phyloP scores from a whole-genome alignment of 306 rosid species.

The Vigna unguiculata region DNA sequence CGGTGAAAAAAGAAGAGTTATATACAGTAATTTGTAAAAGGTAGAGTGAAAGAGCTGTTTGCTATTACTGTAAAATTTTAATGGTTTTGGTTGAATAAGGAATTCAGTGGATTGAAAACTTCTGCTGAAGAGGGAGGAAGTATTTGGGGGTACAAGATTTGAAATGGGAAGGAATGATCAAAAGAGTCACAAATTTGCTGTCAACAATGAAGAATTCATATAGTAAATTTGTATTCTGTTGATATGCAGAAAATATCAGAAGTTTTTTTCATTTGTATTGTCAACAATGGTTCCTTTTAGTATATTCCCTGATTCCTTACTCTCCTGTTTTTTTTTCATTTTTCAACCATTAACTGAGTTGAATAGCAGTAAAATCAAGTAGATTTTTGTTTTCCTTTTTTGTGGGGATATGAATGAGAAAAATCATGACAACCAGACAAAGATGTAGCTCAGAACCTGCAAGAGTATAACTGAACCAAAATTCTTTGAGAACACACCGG shows the following conservation, averaged over 20 bases:
- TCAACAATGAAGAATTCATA: not conserved
- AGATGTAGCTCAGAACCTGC: slow-evolving; percentile 7
- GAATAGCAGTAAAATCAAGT: slow-evolving; percentile 18
- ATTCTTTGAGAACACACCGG: not conserved
- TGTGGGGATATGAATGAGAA: slow-evolving; percentile 23
- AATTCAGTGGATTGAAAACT: not conserved
- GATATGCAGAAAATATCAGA: not conserved
- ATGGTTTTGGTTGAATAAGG: not conserved
- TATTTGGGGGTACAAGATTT: not conserved
- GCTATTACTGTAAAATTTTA: not conserved
- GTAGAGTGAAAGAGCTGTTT: not conserved
- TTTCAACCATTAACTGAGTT: slow-evolving; percentile 4
- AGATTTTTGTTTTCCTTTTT: slow-evolving; percentile 2
- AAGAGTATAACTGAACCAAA: not conserved
- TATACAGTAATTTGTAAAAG: not conserved
- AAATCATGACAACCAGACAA: slow-evolving; percentile 32
- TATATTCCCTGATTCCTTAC: not conserved
- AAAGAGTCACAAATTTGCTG: not conserved
- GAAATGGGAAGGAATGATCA: not conserved
- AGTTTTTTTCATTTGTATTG: too few species aligned
- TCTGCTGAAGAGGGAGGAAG: not conserved
- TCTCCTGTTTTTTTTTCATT: not conserved
- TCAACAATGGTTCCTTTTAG: not conserved
- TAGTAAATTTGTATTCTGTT: not conserved
- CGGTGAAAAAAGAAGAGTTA: not conserved